Evolutionary conservation across 2,329 filamentous ascomycete species (phyloP).

Genomic region (Aspergillus aculeatus): DNA sequence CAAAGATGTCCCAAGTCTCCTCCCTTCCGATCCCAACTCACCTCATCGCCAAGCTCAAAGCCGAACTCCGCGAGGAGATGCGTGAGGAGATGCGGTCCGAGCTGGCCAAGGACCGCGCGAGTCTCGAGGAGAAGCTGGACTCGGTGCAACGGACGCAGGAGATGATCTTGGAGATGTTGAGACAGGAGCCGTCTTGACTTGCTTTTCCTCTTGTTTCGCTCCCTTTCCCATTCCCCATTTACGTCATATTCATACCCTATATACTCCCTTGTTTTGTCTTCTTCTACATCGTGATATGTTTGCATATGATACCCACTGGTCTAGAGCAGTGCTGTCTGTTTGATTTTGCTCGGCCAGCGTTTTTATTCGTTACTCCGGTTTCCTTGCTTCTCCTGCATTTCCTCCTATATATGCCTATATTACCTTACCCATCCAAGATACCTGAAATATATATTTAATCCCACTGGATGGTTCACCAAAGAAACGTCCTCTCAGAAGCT

Average conservation of each 20-base stretch:
- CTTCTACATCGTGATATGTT: background rate
- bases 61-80: conserved; percentile 36
- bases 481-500: no score
- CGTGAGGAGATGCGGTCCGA: conserved; percentile 33
- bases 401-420: no score
- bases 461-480: no score
- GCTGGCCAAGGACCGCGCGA: conserved; percentile 32
- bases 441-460: no score
- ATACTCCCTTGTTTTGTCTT: background rate
- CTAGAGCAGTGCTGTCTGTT: background rate
- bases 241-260: background rate
- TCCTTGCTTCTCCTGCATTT: background rate
- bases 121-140: conserved; percentile 38
- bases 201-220: conserved; percentile 5
- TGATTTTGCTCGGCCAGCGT: background rate
- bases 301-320: conserved; percentile 13
- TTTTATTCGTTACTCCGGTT: background rate
- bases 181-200: conserved; percentile 33
- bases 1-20: background rate
- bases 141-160: conserved; percentile 41
- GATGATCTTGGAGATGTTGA: conserved; percentile 42
- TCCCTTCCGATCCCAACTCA: background rate
- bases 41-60: conserved; percentile 28
- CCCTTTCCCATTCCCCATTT: background rate
- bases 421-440: no score